Evolutionary conservation across 495 filamentous ascomycete genomes (phyloP).

Genomic region (Chaetomium tenue): DNA sequence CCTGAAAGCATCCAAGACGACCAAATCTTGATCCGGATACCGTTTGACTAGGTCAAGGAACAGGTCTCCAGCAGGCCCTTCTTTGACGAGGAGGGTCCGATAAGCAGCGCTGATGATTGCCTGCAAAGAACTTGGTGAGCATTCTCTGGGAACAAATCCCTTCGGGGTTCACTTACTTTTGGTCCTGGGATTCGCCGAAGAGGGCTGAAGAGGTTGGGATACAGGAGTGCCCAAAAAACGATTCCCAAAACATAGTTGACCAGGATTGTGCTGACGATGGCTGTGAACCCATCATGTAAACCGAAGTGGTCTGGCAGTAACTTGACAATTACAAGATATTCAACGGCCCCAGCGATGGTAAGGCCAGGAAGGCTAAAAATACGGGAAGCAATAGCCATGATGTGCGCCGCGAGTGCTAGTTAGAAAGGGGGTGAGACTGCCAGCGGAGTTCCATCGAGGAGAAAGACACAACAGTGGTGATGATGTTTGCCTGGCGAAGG

Average conservation of each 20-base stretch:
- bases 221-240: conserved; percentile 14
- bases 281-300: not conserved
- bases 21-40: conserved; percentile 3
- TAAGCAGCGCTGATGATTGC: conserved; percentile 7
- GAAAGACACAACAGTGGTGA: not conserved
- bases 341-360: conserved; percentile 2
- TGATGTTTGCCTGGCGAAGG: not conserved
- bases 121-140: not conserved
- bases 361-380: conserved; percentile 10
- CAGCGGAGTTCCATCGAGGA: not conserved
- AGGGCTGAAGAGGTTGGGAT: conserved; percentile 13
- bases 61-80: conserved; percentile 10
- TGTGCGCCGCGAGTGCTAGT: not conserved
- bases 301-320: not conserved
- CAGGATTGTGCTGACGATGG: not conserved
- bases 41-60: conserved; percentile 10
- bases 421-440: not conserved
- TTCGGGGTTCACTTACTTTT: not conserved
- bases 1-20: conserved; percentile 1
- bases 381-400: conserved; percentile 8
- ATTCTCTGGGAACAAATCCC: not conserved
- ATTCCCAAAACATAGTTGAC: conserved; percentile 15
- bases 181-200: conserved; percentile 7
- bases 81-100: conserved; percentile 1
- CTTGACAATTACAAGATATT: conserved; percentile 6